Percentiles rank a stretch among this genome's conserved stretches.
Evolutionary conservation across 2,329 filamentous ascomycete genomes (phyloP).

Genomic region (Biscogniauxia mediterranea): DNA sequence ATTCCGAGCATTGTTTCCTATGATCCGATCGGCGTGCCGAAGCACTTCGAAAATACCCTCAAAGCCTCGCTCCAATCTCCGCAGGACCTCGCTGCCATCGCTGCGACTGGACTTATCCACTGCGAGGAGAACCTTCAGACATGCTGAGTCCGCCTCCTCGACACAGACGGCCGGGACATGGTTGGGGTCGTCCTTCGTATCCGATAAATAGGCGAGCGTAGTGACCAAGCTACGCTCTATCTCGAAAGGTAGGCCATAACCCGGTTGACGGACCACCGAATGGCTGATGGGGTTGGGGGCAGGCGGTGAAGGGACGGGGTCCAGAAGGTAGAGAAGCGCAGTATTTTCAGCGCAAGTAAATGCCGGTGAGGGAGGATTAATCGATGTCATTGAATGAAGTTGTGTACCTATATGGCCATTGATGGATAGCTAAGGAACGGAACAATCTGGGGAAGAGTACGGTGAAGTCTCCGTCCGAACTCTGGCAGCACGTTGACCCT

Average conservation of each 20-base stretch:
- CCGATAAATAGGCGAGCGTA: slow-evolving; percentile 35
- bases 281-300: background rate
- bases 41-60: slow-evolving; percentile 13
- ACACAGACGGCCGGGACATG: slow-evolving; percentile 37
- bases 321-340: background rate
- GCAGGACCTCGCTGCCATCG: slow-evolving; percentile 21
- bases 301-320: background rate
- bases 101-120: slow-evolving; percentile 28
- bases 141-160: slow-evolving; percentile 20
- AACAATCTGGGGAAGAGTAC: background rate
- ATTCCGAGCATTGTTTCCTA: slow-evolving; percentile 1
- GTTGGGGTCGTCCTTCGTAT: slow-evolving; percentile 27
- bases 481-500: background rate
- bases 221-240: slow-evolving; percentile 31
- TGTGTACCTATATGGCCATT: background rate
- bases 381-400: background rate
- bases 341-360: background rate
- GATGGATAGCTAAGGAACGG: background rate
- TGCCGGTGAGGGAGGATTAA: background rate
- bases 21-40: background rate
- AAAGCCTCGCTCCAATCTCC: slow-evolving; percentile 12
- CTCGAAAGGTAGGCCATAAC: slow-evolving; percentile 32
- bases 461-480: background rate
- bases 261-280: background rate
- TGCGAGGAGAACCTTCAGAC: slow-evolving; percentile 31